Conservation (phyloP, 768 basidiomycete species). For the Phaeotremella fagi region DNA sequence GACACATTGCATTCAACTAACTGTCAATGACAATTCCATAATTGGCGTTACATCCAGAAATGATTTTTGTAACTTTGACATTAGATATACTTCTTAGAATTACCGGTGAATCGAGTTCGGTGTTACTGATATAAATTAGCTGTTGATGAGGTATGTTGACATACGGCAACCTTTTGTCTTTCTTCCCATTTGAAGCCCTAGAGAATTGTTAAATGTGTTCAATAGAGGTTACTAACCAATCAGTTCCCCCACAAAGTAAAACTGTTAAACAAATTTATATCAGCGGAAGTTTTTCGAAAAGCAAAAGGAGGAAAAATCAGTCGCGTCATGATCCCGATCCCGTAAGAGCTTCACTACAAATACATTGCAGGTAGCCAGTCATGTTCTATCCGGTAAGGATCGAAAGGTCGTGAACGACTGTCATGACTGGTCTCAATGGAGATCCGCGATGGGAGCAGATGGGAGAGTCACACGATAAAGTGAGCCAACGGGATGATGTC, state of each 20-base stretch:
- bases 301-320: neutral
- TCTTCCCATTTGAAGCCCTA: conserved; percentile 72
- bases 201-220: conserved; percentile 16
- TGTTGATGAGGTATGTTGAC: neutral
- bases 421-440: too few relatives aligned
- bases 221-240: conserved; percentile 60
- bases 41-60: conserved; percentile 52
- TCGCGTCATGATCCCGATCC: too few relatives aligned
- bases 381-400: neutral
- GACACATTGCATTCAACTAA: conserved; percentile 11
- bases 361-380: neutral
- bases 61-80: conserved; percentile 65
- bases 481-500: neutral
- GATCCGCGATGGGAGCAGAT: too few relatives aligned
- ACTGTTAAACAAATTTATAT: too few relatives aligned
- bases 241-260: conserved; percentile 77
- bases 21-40: conserved; percentile 44
- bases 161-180: conserved; percentile 57
- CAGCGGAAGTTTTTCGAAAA: too few relatives aligned
- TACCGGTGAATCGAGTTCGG: conserved; percentile 84
- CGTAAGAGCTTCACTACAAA: too few relatives aligned
- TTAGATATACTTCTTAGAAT: conserved; percentile 84
- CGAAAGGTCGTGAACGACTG: neutral
- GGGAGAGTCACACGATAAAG: too few relatives aligned
- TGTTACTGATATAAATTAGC: conserved; percentile 37